Evolutionary conservation across 2,329 filamentous ascomycete species (phyloP).

Genomic region (Neospermospora avenae): DNA sequence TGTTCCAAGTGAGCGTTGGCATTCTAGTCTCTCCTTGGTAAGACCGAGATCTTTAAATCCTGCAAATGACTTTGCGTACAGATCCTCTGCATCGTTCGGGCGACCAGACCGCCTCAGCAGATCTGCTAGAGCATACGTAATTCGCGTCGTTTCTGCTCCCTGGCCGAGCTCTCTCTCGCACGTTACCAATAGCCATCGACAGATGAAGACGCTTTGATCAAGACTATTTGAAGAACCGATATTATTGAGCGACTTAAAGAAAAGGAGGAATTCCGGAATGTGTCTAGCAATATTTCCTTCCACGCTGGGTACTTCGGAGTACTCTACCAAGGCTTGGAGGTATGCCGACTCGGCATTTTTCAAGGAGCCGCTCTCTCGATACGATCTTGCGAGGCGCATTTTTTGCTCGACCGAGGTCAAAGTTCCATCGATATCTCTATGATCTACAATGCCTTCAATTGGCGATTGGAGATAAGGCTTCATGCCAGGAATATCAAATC

Average conservation of each 20-base stretch:
- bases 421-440: slow-evolving; percentile 3
- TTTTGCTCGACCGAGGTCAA: slow-evolving; percentile 1
- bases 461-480: slow-evolving; percentile 4
- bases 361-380: slow-evolving; percentile 3
- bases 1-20: slow-evolving; percentile 8
- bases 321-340: slow-evolving; percentile 7
- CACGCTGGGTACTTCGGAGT: slow-evolving; percentile 7
- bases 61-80: slow-evolving; percentile 5
- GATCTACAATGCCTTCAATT: not conserved
- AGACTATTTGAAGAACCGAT: not conserved
- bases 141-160: slow-evolving; percentile 5
- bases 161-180: slow-evolving; percentile 8
- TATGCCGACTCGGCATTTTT: slow-evolving; percentile 10
- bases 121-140: slow-evolving; percentile 4
- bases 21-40: slow-evolving; percentile 7
- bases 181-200: slow-evolving; percentile 7
- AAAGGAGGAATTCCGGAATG: slow-evolving; percentile 1
- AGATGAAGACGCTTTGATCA: slow-evolving; percentile 9
- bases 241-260: slow-evolving; percentile 1
- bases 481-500: slow-evolving; percentile 1
- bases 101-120: not conserved
- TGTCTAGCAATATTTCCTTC: slow-evolving; percentile 6
- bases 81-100: slow-evolving; percentile 2
- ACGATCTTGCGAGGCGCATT: slow-evolving; percentile 2
- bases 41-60: not conserved